These are phyloP conservation scores for Gremmenia infestans DNA, from an alignment of 2,329 filamentous ascomycete genomes.

Conservation along the genomic window DNA sequence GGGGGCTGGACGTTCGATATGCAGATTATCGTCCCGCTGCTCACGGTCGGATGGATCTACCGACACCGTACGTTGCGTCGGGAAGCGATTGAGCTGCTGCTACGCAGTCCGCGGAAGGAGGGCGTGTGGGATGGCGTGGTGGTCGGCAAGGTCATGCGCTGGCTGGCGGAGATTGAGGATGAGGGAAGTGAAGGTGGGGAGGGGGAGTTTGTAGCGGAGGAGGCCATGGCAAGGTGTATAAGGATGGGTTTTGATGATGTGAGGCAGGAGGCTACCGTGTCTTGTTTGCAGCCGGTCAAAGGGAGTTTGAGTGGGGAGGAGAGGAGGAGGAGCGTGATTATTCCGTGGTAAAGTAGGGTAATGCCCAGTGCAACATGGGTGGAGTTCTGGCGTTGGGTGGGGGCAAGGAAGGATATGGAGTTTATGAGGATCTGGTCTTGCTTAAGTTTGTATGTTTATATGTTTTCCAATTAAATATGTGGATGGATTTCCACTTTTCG, in stretches of 20 bases:
- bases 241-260: constrained; percentile 17
- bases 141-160: constrained; percentile 19
- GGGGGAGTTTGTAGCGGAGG: constrained; percentile 16
- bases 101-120: constrained; percentile 16
- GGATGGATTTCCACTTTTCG: neutral
- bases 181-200: constrained; percentile 9
- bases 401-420: neutral
- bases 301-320: constrained; percentile 10
- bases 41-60: constrained; percentile 22
- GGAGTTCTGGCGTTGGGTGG: neutral
- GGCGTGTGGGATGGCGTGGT: constrained; percentile 21
- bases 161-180: constrained; percentile 19
- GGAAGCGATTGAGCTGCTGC: constrained; percentile 18
- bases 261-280: constrained; percentile 12
- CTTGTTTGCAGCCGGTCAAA: constrained; percentile 17
- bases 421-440: neutral
- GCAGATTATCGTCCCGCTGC: constrained; percentile 21
- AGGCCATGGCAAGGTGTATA: constrained; percentile 16
- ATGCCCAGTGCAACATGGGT: neutral
- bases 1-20: constrained; percentile 15
- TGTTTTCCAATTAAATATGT: neutral
- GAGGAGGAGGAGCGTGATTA: constrained; percentile 10
- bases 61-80: constrained; percentile 16
- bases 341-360: constrained; percentile 14
- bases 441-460: neutral